Evolutionary conservation across 345 rosid species (phyloP).

Genomic region (Schrenkiella parvula): DNA sequence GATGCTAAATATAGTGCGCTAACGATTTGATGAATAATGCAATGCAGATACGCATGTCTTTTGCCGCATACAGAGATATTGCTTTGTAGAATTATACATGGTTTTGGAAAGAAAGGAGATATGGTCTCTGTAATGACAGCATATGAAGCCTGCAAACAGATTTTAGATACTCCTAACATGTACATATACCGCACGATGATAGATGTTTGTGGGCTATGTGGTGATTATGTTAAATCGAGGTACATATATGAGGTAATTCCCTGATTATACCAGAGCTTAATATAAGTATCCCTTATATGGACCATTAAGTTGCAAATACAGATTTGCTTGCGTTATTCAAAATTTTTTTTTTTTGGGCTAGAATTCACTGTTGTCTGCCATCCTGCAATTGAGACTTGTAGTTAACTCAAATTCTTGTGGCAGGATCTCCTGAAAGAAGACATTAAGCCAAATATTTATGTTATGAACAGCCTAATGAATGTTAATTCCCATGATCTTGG

Average conservation of each 20-base stretch:
- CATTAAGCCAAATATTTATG: constrained; percentile 60
- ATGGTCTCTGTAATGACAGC: constrained; percentile 65
- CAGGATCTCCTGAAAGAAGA: constrained; percentile 68
- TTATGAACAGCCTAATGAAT: constrained; percentile 91
- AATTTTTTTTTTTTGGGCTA: background rate
- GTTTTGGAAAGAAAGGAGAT: constrained; percentile 76
- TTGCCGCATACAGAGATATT: constrained; percentile 63
- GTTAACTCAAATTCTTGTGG: constrained; percentile 33
- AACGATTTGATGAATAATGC: constrained; percentile 21
- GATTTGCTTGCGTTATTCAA: background rate
- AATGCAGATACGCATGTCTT: constrained; percentile 64
- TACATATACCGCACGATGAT: constrained; percentile 69
- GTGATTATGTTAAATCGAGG: constrained; percentile 72
- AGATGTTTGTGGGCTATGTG: constrained; percentile 78
- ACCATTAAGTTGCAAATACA: background rate
- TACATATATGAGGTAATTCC: constrained; percentile 67
- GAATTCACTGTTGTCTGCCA: background rate
- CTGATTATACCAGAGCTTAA: background rate
- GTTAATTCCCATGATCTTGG: constrained; percentile 81
- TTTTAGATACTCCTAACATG: constrained; percentile 59
- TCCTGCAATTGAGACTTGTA: background rate
- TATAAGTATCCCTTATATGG: constrained; percentile 2
- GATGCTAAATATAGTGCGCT: background rate
- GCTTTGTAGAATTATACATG: constrained; percentile 56
- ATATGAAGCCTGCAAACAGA: constrained; percentile 61